phyloP scores from a whole-genome alignment of 2,329 filamentous ascomycete species.

The Aspergillus intermedius region DNA sequence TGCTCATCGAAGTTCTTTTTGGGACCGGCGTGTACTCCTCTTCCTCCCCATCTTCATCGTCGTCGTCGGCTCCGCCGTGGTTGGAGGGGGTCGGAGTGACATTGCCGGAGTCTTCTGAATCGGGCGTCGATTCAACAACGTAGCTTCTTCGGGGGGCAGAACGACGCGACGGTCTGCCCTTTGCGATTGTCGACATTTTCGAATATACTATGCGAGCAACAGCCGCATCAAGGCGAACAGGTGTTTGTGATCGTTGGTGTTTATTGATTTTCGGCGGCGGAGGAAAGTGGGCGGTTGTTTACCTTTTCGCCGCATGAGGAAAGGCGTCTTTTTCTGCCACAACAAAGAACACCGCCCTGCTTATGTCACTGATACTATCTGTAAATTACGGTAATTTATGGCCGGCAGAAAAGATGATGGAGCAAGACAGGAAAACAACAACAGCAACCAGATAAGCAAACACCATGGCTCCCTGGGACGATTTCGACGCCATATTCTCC shows the following conservation, averaged over 20 bases:
- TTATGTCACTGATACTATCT: conserved; percentile 2
- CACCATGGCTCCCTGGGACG: conserved; percentile 46
- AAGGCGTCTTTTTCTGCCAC: conserved; percentile 29
- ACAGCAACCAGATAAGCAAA: neutral
- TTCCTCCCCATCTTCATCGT: conserved; percentile 60
- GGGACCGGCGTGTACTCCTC: conserved; percentile 76
- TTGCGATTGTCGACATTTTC: conserved; percentile 35
- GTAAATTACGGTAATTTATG: conserved; percentile 14
- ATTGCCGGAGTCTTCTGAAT: conserved; percentile 58
- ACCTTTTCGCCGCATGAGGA: conserved; percentile 28
- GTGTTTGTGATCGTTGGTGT: conserved; percentile 8
- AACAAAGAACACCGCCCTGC: conserved; percentile 25
- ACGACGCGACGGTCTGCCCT: conserved; percentile 53
- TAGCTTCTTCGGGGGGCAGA: conserved; percentile 61
- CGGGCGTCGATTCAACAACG: conserved; percentile 70
- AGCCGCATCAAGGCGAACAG: conserved; percentile 24
- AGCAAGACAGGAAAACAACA: neutral
- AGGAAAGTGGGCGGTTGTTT: conserved; percentile 32
- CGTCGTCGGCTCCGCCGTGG: conserved; percentile 49
- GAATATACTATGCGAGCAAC: conserved; percentile 9
- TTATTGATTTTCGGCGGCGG: conserved; percentile 11
- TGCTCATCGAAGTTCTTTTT: conserved; percentile 31
- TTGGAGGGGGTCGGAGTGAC: conserved; percentile 37
- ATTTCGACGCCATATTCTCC: conserved; percentile 63
- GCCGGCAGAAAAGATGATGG: neutral